Percentiles rank a stretch among this genome's conserved stretches.
Evolutionary conservation across 352 stramenopile genomes (phyloP).

Genomic region (Thalassiosira livingstoniorum): DNA sequence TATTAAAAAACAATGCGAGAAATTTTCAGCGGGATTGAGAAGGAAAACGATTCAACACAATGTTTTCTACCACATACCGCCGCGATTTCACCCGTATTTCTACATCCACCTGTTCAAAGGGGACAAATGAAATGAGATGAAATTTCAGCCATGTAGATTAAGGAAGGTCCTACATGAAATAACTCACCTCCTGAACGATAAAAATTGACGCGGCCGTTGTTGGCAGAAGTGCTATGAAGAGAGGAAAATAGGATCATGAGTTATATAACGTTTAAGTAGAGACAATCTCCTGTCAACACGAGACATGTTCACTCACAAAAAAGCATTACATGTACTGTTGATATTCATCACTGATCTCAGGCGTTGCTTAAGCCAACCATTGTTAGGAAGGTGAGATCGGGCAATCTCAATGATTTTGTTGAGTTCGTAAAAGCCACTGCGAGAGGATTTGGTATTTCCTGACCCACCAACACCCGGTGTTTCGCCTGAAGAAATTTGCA

Average conservation of each 20-base stretch:
- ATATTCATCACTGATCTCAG: slow-evolving; percentile 36
- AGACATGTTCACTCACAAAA: no score
- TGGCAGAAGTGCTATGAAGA: no score
- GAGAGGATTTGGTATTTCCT: neutral
- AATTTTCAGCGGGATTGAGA: no score
- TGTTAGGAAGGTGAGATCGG: slow-evolving; percentile 8
- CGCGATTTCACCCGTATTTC: slow-evolving; percentile 35
- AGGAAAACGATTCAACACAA: no score
- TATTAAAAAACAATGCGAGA: no score
- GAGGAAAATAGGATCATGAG: no score
- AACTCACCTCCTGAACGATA: neutral
- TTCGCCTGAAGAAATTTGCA: neutral
- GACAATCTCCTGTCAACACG: no score
- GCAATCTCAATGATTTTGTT: slow-evolving; percentile 42
- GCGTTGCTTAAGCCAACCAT: slow-evolving; percentile 9
- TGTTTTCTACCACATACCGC: no score
- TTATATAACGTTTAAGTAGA: no score
- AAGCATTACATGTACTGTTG: slow-evolving; percentile 30
- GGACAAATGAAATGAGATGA: no score
- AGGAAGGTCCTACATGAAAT: no score
- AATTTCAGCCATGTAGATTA: slow-evolving; percentile 24
- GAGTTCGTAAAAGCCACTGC: slow-evolving; percentile 31
- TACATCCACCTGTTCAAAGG: no score
- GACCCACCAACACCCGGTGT: neutral
- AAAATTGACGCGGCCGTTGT: neutral